phyloP scores from a whole-genome alignment of 2,329 filamentous ascomycete species.

The Didymella exigua region DNA sequence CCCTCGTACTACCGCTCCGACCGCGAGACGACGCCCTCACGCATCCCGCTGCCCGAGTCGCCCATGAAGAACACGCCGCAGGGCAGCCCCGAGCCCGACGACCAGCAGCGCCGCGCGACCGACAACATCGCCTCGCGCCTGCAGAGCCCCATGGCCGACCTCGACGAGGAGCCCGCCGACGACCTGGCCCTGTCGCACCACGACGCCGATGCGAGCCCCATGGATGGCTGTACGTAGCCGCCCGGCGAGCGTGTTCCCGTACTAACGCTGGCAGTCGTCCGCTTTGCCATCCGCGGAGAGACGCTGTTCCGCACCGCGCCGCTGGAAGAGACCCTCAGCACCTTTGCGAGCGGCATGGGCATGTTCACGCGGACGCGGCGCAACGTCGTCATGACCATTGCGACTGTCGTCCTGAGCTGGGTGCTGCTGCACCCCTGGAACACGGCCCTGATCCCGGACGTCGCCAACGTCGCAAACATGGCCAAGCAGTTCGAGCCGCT shows the following conservation, averaged over 20 bases:
- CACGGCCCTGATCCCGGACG: conserved; percentile 74
- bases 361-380: conserved; percentile 71
- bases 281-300: conserved; percentile 85
- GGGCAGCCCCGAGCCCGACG: conserved; percentile 56
- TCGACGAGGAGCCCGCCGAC: conserved; percentile 28
- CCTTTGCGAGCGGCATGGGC: conserved; percentile 65
- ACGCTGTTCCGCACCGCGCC: conserved; percentile 86
- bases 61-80: conserved; percentile 62
- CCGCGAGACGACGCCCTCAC: conserved; percentile 59
- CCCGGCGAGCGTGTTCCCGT: conserved; percentile 10
- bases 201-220: conserved; percentile 29
- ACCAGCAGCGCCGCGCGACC: conserved; percentile 31
- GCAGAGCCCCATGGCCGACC: conserved; percentile 41
- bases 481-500: conserved; percentile 92
- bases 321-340: conserved; percentile 73
- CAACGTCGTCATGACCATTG: conserved; percentile 66
- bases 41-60: conserved; percentile 65
- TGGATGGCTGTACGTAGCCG: conserved; percentile 46
- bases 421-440: conserved; percentile 69
- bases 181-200: conserved; percentile 36
- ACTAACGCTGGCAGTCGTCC: conserved; percentile 68
- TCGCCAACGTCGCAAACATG: conserved; percentile 88
- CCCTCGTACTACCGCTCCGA: conserved; percentile 64
- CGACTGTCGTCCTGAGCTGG: conserved; percentile 69
- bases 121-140: conserved; percentile 45